A percentile compares a stretch with the other conserved stretches of the same genome.
Conservation (phyloP, 352 stramenopile species). For the Thalassiosira livingstoniorum region DNA sequence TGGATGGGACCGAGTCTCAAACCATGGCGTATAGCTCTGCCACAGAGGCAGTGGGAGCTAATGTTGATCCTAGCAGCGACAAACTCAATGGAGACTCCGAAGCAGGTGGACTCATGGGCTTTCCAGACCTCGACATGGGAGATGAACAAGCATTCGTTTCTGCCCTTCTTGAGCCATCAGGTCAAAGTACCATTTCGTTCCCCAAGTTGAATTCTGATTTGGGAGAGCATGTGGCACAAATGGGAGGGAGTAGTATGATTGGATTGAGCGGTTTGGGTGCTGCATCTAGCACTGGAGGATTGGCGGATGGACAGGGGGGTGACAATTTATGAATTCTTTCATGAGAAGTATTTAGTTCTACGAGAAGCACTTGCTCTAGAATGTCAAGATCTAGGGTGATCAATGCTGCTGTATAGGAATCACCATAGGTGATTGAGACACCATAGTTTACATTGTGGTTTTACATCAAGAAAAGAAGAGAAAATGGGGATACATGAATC, state of each 20-base stretch:
- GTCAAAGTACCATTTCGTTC: slow-evolving; percentile 42
- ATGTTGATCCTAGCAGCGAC: slow-evolving; percentile 12
- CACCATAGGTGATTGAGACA: too few relatives aligned
- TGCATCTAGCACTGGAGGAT: too few relatives aligned
- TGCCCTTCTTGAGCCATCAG: slow-evolving; percentile 68
- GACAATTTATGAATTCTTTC: too few relatives aligned
- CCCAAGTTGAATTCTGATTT: slow-evolving; percentile 27
- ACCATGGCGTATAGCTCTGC: slow-evolving; percentile 26
- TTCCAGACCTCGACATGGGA: slow-evolving; percentile 76
- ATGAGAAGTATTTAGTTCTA: too few relatives aligned
- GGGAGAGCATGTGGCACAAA: not conserved
- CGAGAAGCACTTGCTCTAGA: too few relatives aligned
- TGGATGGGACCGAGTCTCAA: slow-evolving; percentile 7
- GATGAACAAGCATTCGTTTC: slow-evolving; percentile 85
- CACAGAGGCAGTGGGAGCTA: slow-evolving; percentile 39
- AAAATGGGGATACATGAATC: too few relatives aligned
- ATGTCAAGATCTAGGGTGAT: too few relatives aligned
- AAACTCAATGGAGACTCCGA: slow-evolving; percentile 6
- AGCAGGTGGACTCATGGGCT: slow-evolving; percentile 63
- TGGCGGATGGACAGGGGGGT: too few relatives aligned
- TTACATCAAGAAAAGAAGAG: too few relatives aligned
- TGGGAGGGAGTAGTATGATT: not conserved
- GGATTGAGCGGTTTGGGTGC: slow-evolving; percentile 1
- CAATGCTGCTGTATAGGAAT: too few relatives aligned
- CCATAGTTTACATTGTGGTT: too few relatives aligned